phyloP scores from a whole-genome alignment of 1,284 basidiomycete species.

The Sutorius eximius region DNA sequence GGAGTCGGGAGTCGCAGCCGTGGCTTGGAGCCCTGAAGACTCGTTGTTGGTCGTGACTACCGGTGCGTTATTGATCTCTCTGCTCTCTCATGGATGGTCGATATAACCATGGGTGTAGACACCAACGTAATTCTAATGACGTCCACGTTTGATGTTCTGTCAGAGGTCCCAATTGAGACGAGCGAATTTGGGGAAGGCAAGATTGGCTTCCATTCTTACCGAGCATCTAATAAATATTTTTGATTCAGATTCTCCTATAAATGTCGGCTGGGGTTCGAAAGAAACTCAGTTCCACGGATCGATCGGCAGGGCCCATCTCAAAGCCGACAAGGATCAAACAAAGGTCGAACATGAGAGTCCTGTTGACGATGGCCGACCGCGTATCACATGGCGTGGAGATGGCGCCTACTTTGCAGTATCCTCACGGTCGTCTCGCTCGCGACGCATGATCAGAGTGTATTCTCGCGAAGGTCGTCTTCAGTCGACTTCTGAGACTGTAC shows the following conservation, averaged over 20 bases:
- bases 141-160: constrained; percentile 83
- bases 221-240: constrained; percentile 10
- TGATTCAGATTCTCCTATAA: constrained; percentile 77
- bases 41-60: constrained; percentile 80
- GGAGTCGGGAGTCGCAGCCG: constrained; percentile 81
- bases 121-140: constrained; percentile 89
- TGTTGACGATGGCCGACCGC: constrained; percentile 72
- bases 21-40: constrained; percentile 90
- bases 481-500: constrained; percentile 81
- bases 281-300: constrained; percentile 98
- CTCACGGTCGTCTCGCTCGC: constrained; percentile 48
- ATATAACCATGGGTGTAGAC: constrained; percentile 37
- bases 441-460: constrained; percentile 76
- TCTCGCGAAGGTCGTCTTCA: constrained; percentile 78
- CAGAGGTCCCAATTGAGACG: constrained; percentile 72
- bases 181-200: constrained; percentile 82
- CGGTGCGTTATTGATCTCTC: constrained; percentile 44
- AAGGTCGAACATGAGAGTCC: constrained; percentile 51
- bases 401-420: constrained; percentile 88
- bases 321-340: constrained; percentile 55
- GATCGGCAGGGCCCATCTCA: constrained; percentile 71
- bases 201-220: constrained; percentile 28
- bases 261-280: constrained; percentile 98
- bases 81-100: neutral
- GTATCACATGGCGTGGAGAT: constrained; percentile 93